Evolutionary conservation across 352 stramenopile genomes (phyloP), one percentile per base, ranked within the genome.

Genomic region (Peronospora farinosa): DNA sequence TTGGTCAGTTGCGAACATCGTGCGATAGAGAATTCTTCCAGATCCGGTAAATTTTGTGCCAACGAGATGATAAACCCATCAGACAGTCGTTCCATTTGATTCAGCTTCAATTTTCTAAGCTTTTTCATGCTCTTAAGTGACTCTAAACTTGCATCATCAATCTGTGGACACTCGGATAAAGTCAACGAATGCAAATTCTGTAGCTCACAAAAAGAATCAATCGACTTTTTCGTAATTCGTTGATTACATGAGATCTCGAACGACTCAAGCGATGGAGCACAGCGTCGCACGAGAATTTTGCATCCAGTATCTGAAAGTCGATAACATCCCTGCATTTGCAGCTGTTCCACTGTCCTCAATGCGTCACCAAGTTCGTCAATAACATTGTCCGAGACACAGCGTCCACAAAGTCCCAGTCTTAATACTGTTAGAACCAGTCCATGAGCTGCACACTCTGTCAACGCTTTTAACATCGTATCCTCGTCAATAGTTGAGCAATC

Each of bases 231-330:
- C 5, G 73, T 88, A 58, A 92, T 87, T 0, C 81, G 78, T 46
- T 92, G 81, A 56, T 92, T 90, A 50, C 81, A 90, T 27, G 74
- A 88, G 6, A 92, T 63, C 55, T 88, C 77, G 39, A 92, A 84
- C 36, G 71, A 57, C 28, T 88, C 70, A 6, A 92, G 55, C 40
- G 77, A 87, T 16, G 78, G 78, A 8, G 77, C 75, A 44, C 81
- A 90, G 5, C 66, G 77, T 12, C 73, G 71, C 27, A 91, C 77
- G 1, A 91, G 59, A 1, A 68, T 65, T 51, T 88, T 65, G 19
- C 76, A 81, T 4, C 79, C 79, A 6, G 60, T 51, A 42, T 91
- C 79, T 1, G 79, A 91, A 12, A 91, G 52, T 0, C 81, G 74
- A 48, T 92, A 92, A 47, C 81, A 88, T 13, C 81, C 81, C 32